Conservation (phyloP, 495 filamentous ascomycete species). For the Penicillium herquei region DNA sequence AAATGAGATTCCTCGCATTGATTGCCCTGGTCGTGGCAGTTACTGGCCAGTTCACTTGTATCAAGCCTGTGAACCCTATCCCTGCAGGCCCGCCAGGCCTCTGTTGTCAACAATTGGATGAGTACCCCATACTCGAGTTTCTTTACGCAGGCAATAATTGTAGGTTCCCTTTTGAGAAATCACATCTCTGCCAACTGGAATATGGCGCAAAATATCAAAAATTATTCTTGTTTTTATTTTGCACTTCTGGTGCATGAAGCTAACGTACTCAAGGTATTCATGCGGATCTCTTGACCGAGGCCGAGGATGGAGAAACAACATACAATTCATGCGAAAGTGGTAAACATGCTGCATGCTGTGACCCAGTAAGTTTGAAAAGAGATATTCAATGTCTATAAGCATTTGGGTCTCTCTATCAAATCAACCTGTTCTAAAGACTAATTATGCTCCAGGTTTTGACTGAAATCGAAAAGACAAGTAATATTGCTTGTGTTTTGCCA, state of each 20-base stretch:
- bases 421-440: background rate
- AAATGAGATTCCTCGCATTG: slow-evolving; percentile 1
- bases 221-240: background rate
- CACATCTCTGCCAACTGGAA: background rate
- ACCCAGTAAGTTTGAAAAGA: slow-evolving; percentile 7
- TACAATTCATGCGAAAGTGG: slow-evolving; percentile 10
- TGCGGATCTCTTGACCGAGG: slow-evolving; percentile 7
- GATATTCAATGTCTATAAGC: background rate
- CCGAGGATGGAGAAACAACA: slow-evolving; percentile 9
- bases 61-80: slow-evolving; percentile 17
- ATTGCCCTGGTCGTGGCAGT: background rate
- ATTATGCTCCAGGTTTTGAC: background rate
- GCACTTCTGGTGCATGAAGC: background rate
- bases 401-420: background rate
- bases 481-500: slow-evolving; percentile 6
- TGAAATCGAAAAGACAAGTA: background rate
- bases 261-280: slow-evolving; percentile 1
- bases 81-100: slow-evolving; percentile 11
- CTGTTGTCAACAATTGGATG: slow-evolving; percentile 9
- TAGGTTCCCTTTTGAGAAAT: background rate
- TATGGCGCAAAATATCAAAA: background rate
- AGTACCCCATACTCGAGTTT: slow-evolving; percentile 4
- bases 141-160: slow-evolving; percentile 11
- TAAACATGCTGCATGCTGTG: slow-evolving; percentile 11
- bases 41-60: slow-evolving; percentile 8